phyloP scores from a whole-genome alignment of 2,329 filamentous ascomycete species.

The Cryphonectria japonica region DNA sequence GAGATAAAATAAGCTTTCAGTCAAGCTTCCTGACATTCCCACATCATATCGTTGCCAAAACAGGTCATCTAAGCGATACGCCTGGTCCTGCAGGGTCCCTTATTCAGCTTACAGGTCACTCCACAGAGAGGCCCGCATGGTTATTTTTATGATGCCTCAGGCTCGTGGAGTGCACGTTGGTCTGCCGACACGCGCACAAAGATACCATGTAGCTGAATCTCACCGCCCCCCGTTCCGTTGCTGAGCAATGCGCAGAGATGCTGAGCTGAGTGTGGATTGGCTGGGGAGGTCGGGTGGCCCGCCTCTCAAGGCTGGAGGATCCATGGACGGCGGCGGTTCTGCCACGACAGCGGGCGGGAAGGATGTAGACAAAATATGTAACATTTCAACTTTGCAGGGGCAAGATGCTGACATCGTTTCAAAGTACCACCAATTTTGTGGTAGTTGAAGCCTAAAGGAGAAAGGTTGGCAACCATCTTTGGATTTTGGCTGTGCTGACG shows the following conservation, averaged over 20 bases:
- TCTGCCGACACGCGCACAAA: not conserved
- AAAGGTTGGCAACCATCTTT: not conserved
- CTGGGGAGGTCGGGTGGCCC: not conserved
- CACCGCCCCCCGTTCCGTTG: not conserved
- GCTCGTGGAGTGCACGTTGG: not conserved
- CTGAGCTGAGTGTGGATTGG: not conserved
- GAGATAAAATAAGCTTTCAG: not conserved
- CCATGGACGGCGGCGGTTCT: not conserved
- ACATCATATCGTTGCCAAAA: not conserved
- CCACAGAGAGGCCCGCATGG: not conserved
- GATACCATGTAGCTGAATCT: not conserved
- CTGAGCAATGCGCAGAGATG: not conserved
- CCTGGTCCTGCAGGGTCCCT: not conserved
- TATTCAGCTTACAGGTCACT: not conserved
- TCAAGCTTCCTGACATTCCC: not conserved
- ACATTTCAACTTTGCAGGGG: not conserved
- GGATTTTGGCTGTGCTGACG: not conserved
- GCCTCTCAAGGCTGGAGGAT: not conserved
- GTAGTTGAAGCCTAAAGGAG: not conserved
- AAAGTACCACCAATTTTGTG: not conserved
- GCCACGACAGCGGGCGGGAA: not conserved
- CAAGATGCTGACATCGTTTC: not conserved
- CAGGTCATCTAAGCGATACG: not conserved
- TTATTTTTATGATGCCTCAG: not conserved
- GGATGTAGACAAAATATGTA: not conserved